Evolutionary conservation across 768 basidiomycete genomes (phyloP).

Genomic region (Phylloporus sp.): DNA sequence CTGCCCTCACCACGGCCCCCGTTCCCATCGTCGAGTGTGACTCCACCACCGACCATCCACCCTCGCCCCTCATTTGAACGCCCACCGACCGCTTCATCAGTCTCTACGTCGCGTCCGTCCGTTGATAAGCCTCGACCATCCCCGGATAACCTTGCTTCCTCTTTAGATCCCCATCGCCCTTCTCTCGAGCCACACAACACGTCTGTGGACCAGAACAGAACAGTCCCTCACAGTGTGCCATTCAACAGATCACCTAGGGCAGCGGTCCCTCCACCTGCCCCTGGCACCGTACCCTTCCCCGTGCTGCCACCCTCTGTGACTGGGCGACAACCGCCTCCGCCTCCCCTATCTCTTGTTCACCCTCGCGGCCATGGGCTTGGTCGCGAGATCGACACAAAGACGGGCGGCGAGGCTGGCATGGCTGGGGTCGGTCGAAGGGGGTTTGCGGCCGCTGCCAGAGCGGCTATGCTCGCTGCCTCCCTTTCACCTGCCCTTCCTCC

Average conservation of each 20-base stretch:
- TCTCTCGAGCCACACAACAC: conserved; percentile 11
- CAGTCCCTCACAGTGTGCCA: not conserved
- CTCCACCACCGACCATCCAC: conserved; percentile 4
- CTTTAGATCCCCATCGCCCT: conserved; percentile 13
- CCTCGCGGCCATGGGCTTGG: conserved; percentile 5
- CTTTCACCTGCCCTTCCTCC: conserved; percentile 10
- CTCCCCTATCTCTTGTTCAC: conserved; percentile 11
- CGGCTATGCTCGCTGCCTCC: conserved; percentile 44
- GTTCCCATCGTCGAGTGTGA: conserved; percentile 11
- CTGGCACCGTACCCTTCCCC: conserved; percentile 15
- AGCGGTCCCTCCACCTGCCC: conserved; percentile 8
- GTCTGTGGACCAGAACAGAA: not conserved
- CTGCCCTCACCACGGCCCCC: conserved; percentile 7
- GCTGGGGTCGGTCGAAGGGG: conserved; percentile 87
- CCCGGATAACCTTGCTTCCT: conserved; percentile 15
- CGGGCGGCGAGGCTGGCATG: conserved; percentile 79
- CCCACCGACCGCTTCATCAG: conserved; percentile 12
- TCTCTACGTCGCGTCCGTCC: conserved; percentile 13
- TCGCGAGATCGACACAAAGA: conserved; percentile 61
- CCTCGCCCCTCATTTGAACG: conserved; percentile 18
- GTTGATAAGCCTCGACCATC: conserved; percentile 14
- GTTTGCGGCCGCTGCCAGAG: conserved; percentile 70
- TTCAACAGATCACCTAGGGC: conserved; percentile 8
- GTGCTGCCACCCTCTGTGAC: conserved; percentile 3
- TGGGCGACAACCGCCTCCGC: conserved; percentile 18